Evolutionary conservation across 139 green algal species (phyloP).

Genomic region (Chlamydomonas incerta): DNA sequence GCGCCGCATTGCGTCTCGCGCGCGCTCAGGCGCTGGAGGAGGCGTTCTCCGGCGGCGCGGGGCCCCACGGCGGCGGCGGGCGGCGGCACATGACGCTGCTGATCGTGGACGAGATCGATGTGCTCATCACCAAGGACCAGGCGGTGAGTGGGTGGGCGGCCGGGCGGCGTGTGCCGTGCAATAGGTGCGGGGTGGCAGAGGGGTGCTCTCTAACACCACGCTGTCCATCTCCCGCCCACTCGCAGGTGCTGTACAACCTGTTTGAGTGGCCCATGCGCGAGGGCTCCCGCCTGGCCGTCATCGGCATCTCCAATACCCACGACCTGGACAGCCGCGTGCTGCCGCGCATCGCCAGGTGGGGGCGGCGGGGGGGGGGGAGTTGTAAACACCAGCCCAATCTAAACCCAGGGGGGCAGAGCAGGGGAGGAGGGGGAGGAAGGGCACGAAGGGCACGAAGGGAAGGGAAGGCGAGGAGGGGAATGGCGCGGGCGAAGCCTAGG

Average conservation of each 20-base stretch:
- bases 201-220: too few relatives aligned
- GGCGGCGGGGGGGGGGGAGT: neutral
- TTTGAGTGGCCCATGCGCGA: slow-evolving; percentile 93
- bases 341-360: slow-evolving; percentile 82
- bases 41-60: slow-evolving; percentile 60
- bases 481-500: too few relatives aligned
- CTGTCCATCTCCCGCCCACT: too few relatives aligned
- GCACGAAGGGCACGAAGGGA: too few relatives aligned
- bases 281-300: slow-evolving; percentile 80
- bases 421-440: neutral
- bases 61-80: slow-evolving; percentile 17
- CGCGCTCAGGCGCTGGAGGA: slow-evolving; percentile 78
- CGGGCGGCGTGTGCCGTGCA: neutral
- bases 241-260: slow-evolving; percentile 97
- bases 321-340: slow-evolving; percentile 96
- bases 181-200: neutral
- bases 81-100: slow-evolving; percentile 67
- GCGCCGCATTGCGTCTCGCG: too few relatives aligned
- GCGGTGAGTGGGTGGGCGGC: slow-evolving; percentile 44
- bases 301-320: slow-evolving; percentile 98
- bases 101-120: slow-evolving; percentile 97
- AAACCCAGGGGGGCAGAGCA: neutral
- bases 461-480: too few relatives aligned
- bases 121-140: slow-evolving; percentile 93
- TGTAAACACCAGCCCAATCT: too few relatives aligned